Evolutionary conservation across 2,329 filamentous ascomycete genomes (phyloP).

Genomic region (Fusarium nisikadoi): DNA sequence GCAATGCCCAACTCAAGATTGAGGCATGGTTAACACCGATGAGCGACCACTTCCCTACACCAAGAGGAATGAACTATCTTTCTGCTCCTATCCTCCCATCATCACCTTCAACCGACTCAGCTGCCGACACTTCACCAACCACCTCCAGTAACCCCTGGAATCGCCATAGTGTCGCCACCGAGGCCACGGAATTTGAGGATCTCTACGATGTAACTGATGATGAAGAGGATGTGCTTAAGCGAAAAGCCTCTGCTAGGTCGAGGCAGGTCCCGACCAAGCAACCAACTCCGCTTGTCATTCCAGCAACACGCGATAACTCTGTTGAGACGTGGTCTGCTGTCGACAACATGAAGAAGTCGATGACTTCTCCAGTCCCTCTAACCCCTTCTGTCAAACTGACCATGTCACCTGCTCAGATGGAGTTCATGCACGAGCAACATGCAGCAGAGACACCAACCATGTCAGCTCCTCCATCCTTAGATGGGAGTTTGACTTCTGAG

Average conservation of each 20-base stretch:
- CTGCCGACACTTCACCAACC: conserved; percentile 64
- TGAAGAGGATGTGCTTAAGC: conserved; percentile 61
- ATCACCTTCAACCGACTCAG: conserved; percentile 66
- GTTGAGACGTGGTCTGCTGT: conserved; percentile 57
- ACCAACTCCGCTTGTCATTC: conserved; percentile 63
- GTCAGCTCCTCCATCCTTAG: conserved; percentile 86
- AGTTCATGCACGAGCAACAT: conserved; percentile 73
- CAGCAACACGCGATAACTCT: conserved; percentile 50
- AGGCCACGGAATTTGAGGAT: conserved; percentile 82
- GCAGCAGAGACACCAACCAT: conserved; percentile 75
- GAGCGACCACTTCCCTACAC: conserved; percentile 76
- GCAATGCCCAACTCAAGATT: conserved; percentile 60
- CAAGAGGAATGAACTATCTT: conserved; percentile 73
- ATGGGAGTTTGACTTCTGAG: conserved; percentile 89
- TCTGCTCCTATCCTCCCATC: conserved; percentile 71
- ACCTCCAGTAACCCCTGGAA: conserved; percentile 71
- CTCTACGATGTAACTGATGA: conserved; percentile 88
- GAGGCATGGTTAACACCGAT: conserved; percentile 68
- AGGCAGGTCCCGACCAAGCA: conserved; percentile 52
- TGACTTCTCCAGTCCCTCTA: conserved; percentile 68
- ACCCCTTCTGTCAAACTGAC: conserved; percentile 75
- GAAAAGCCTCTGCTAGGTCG: conserved; percentile 53
- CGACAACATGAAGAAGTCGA: conserved; percentile 56
- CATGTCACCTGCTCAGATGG: conserved; percentile 80
- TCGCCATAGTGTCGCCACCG: conserved; percentile 69